Conservation (phyloP, 306 rosid species). For the Trifolium dubium region DNA sequence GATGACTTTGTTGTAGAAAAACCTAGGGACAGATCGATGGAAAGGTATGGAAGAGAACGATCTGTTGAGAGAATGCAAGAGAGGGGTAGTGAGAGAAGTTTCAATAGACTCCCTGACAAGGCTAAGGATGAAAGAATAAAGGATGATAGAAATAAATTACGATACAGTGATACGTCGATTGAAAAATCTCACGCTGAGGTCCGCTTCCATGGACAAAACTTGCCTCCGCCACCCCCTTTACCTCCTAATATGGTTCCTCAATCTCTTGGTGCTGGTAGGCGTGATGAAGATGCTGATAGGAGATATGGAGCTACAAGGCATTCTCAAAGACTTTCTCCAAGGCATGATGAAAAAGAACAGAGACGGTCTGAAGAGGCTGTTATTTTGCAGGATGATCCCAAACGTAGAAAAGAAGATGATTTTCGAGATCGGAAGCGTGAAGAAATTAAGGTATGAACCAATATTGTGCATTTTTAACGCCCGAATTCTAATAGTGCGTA, state of each 20-base stretch:
- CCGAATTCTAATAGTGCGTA: not conserved
- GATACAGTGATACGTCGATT: constrained; percentile 63
- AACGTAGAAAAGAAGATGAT: constrained; percentile 94
- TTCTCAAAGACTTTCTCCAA: constrained; percentile 91
- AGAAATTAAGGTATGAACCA: constrained; percentile 75
- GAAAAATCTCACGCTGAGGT: constrained; percentile 88
- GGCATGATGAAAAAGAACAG: constrained; percentile 94
- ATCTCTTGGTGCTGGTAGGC: constrained; percentile 81
- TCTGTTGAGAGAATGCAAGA: constrained; percentile 90
- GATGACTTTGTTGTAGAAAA: constrained; percentile 75
- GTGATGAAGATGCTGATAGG: constrained; percentile 94
- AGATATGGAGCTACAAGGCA: constrained; percentile 88
- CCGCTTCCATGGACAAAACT: constrained; percentile 87
- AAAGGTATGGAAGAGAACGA: constrained; percentile 89
- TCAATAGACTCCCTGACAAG: constrained; percentile 76
- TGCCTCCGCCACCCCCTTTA: constrained; percentile 99
- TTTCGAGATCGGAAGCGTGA: constrained; percentile 94
- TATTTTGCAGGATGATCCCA: constrained; percentile 80
- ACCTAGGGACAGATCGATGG: constrained; percentile 85
- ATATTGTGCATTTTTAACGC: constrained; percentile 1
- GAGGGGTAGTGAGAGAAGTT: constrained; percentile 74
- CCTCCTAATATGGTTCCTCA: constrained; percentile 96
- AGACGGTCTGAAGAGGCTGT: constrained; percentile 87
- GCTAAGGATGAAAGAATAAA: constrained; percentile 78
- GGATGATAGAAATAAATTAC: constrained; percentile 80